These are phyloP conservation scores for Phlebiopsis gigantea DNA, from an alignment of 768 basidiomycete genomes.

Conservation along the genomic window DNA sequence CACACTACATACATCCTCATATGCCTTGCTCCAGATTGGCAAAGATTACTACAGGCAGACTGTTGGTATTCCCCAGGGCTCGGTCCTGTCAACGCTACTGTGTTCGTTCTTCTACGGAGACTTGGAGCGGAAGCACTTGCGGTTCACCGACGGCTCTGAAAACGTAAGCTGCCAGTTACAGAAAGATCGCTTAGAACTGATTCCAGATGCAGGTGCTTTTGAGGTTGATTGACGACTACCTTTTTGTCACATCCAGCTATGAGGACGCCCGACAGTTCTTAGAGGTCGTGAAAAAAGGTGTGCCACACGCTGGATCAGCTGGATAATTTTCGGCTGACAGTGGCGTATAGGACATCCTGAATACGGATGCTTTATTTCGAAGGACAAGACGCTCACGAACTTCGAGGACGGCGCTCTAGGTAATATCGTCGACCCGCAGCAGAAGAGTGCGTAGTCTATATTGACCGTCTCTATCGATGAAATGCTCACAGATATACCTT, in stretches of 20 bases:
- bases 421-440: conserved; percentile 45
- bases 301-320: not conserved
- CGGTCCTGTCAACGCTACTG: conserved; percentile 87
- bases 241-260: conserved; percentile 72
- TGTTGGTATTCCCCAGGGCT: conserved; percentile 97
- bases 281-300: conserved; percentile 69
- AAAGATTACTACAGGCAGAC: conserved; percentile 77
- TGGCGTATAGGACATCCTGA: conserved; percentile 69
- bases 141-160: conserved; percentile 48
- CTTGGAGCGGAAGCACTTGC: conserved; percentile 58
- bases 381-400: conserved; percentile 85
- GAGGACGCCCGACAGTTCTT: conserved; percentile 64
- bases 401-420: conserved; percentile 60
- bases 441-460: conserved; percentile 30
- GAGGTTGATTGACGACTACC: conserved; percentile 91
- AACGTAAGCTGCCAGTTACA: conserved; percentile 51
- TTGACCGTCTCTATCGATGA: not conserved
- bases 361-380: conserved; percentile 89
- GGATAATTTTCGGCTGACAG: not conserved
- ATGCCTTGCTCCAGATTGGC: conserved; percentile 54
- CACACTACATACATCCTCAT: not conserved
- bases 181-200: not conserved
- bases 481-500: not conserved
- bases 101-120: conserved; percentile 96
- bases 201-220: conserved; percentile 57